phyloP scores from a whole-genome alignment of 805 yeast genomes.

The Yarrowia yakushimensis region DNA sequence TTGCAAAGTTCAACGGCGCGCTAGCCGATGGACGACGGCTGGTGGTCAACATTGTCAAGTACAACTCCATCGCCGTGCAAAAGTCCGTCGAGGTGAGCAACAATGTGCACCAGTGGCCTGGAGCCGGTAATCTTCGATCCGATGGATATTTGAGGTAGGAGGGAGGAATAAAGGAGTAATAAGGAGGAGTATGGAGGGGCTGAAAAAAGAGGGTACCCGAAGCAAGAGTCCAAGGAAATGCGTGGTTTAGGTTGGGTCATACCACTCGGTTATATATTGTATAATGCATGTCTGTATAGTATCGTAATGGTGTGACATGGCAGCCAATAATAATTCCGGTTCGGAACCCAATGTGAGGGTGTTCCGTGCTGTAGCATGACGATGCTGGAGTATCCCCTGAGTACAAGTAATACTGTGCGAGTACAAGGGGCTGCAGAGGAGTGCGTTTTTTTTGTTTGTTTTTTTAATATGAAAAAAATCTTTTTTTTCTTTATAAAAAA shows the following conservation, averaged over 20 bases:
- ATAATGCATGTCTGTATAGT: conserved; percentile 8
- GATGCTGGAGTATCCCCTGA: too few relatives aligned
- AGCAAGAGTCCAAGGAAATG: too few relatives aligned
- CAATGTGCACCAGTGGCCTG: conserved; percentile 1
- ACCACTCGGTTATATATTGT: neutral
- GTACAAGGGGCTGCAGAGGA: too few relatives aligned
- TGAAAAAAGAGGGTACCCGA: neutral
- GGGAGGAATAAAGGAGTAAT: neutral
- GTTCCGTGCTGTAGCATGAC: too few relatives aligned
- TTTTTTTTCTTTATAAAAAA: too few relatives aligned
- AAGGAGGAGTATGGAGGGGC: neutral
- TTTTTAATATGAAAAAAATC: too few relatives aligned
- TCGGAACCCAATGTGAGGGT: too few relatives aligned
- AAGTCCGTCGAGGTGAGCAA: neutral
- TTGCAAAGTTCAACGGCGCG: conserved; percentile 42
- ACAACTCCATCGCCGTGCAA: conserved; percentile 27
- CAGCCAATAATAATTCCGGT: too few relatives aligned
- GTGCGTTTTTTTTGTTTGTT: too few relatives aligned
- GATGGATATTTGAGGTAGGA: neutral
- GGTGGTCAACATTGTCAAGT: conserved; percentile 36
- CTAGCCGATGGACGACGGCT: conserved; percentile 49
- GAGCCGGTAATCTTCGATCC: neutral
- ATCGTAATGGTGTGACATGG: too few relatives aligned
- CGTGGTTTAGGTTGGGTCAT: neutral
- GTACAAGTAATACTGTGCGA: too few relatives aligned